Base-by-base conservation (phyloP, 1,139 yeast species). In the Williopsis jadinii region DNA sequence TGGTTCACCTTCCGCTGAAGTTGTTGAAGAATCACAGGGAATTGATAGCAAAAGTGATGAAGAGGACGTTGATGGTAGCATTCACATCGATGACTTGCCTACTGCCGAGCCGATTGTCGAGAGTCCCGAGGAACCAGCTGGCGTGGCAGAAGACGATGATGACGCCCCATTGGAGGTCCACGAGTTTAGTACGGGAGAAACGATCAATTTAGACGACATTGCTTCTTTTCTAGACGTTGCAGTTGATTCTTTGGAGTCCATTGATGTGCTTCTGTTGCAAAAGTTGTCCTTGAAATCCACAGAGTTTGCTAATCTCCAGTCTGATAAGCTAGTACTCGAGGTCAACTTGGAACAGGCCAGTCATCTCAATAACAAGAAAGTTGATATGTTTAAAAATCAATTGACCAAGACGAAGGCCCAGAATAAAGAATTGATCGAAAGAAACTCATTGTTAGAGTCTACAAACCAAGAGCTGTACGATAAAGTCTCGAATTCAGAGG, bases 301-400 rank as follows among this genome's bases (percentile, higher is more conserved):
- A 3, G 78, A 76, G 44, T 65, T 66, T 47, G 73, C 76, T 37
- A 69, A 69, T 3, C 45, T 80, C 32, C 64, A 68, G 43, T 72
- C 84, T 1, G 77, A 77, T 47, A 67, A 70, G 37, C 60, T 76
- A 15, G 63, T 76, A 19, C 57, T 75, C 29, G 75, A 75, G 53
- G 68, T 80, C 24, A 70, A 71, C 40, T 63, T 68, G 41, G 87
- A 81, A 53, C 84, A 77, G 50, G 50, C 67, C 6, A 62, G 67
- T 28, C 79, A 71, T 39, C 54, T 56, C 6, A 63, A 59, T 27
- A 56, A 56, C 30, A 63, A 56, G 51, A 68, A 62, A 43, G 53
- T 59, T 9, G 66, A 63, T 12, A 36, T 58, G 0, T 46, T 67
- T 35, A 60, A 60, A 51, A 58, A 47, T 40, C 69, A 67, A 42